Evolutionary conservation across 495 filamentous ascomycete genomes (phyloP).

Genomic region (Hypoxylon subgilvum): DNA sequence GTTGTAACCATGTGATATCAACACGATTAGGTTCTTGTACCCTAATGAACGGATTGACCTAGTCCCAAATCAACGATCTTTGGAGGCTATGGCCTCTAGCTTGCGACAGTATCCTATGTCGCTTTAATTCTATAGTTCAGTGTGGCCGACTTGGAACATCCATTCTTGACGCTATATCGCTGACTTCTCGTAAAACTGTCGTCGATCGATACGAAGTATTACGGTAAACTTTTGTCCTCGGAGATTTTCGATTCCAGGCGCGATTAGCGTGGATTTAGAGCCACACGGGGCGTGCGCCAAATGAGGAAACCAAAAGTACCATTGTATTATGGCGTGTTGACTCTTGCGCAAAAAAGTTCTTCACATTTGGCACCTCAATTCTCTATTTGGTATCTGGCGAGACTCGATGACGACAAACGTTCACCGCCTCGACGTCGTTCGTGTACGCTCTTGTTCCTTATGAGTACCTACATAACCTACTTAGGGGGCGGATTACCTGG

Average conservation of each 20-base stretch:
- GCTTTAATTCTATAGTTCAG: background rate
- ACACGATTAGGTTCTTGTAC: too few relatives aligned
- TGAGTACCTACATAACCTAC: too few relatives aligned
- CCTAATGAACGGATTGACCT: too few relatives aligned
- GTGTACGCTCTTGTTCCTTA: constrained; percentile 1
- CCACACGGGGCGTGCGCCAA: constrained; percentile 16
- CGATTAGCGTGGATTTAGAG: constrained; percentile 1
- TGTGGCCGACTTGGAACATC: constrained; percentile 8
- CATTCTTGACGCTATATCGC: constrained; percentile 17
- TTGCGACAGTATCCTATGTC: background rate
- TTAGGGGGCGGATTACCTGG: too few relatives aligned
- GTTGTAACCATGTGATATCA: too few relatives aligned
- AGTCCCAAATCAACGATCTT: too few relatives aligned
- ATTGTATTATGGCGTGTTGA: too few relatives aligned
- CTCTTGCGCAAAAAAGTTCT: background rate
- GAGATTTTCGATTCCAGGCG: constrained; percentile 5
- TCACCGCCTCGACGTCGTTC: constrained; percentile 27
- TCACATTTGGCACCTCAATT: background rate
- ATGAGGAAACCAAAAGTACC: background rate
- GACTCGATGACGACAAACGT: background rate
- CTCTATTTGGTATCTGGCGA: background rate
- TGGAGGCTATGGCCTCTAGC: too few relatives aligned
- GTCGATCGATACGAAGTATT: too few relatives aligned
- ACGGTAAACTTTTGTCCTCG: constrained; percentile 26
- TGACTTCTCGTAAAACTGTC: constrained; percentile 35